These are phyloP conservation scores for Punctularia strigosozonata DNA, from an alignment of 768 basidiomycete species.

Conservation along the genomic window DNA sequence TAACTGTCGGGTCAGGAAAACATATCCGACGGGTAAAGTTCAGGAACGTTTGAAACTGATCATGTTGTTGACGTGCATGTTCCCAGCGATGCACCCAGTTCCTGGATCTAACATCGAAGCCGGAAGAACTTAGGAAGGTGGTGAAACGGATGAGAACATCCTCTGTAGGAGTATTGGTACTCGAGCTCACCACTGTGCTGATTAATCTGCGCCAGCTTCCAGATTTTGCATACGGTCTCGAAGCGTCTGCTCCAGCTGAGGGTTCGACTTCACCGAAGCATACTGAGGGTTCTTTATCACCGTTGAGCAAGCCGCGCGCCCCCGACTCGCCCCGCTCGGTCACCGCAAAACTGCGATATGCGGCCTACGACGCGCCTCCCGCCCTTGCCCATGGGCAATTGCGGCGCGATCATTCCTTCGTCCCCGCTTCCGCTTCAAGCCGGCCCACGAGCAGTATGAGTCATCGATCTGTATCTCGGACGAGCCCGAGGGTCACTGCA, in stretches of 20 bases:
- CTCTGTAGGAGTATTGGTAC: constrained; percentile 31
- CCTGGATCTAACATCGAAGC: constrained; percentile 32
- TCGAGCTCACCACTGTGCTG: constrained; percentile 2
- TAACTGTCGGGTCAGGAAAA: constrained; percentile 33
- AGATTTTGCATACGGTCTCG: constrained; percentile 48
- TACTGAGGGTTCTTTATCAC: constrained; percentile 8
- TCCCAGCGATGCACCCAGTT: constrained; percentile 65
- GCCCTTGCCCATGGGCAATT: constrained; percentile 30
- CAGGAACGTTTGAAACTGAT: constrained; percentile 3
- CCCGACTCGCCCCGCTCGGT: constrained; percentile 15
- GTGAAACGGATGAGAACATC: constrained; percentile 36
- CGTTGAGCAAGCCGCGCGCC: constrained; percentile 6
- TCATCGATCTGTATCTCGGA: constrained; percentile 23
- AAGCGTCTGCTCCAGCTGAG: constrained; percentile 9
- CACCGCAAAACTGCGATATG: constrained; percentile 48
- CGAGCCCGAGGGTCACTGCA: too few relatives aligned
- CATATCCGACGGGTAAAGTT: constrained; percentile 46
- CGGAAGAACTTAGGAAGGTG: constrained; percentile 32
- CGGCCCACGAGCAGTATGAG: constrained; percentile 21
- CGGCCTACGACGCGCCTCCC: constrained; percentile 56
- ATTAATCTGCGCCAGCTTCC: constrained; percentile 45
- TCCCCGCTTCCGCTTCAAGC: too few relatives aligned
- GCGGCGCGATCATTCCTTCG: constrained; percentile 18
- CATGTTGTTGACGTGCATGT: constrained; percentile 1
- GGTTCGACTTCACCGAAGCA: constrained; percentile 7